Evolutionary conservation across 2,329 filamentous ascomycete genomes (phyloP).

Genomic region (Aureobasidium sp.): DNA sequence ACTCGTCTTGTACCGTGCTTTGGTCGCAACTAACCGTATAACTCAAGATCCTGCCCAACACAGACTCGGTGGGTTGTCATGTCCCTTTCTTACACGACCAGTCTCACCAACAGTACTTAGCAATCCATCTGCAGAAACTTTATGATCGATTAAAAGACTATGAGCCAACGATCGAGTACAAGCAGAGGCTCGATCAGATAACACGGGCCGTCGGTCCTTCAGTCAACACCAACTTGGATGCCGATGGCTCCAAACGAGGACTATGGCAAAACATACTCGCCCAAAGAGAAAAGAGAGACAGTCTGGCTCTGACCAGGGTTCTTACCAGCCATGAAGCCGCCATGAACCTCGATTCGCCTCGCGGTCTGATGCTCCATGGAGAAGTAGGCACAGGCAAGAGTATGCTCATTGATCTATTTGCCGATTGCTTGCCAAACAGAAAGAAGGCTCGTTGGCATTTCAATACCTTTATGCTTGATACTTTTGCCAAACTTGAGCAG

Average conservation of each 20-base stretch:
- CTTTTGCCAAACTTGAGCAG: slow-evolving; percentile 63
- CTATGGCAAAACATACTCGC: slow-evolving; percentile 52
- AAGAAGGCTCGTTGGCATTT: slow-evolving; percentile 76
- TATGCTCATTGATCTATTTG: slow-evolving; percentile 79
- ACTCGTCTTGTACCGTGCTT: slow-evolving; percentile 65
- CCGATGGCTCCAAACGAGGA: slow-evolving; percentile 16
- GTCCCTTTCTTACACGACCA: not conserved
- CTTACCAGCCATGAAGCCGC: slow-evolving; percentile 65
- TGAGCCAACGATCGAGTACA: slow-evolving; percentile 63
- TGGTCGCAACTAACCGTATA: slow-evolving; percentile 60
- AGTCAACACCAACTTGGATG: slow-evolving; percentile 16
- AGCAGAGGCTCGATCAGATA: slow-evolving; percentile 56
- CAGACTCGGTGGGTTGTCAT: slow-evolving; percentile 42
- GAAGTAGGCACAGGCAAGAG: slow-evolving; percentile 79
- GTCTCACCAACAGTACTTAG: slow-evolving; percentile 30
- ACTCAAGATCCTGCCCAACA: slow-evolving; percentile 65
- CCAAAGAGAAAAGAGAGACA: slow-evolving; percentile 46
- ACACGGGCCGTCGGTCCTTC: slow-evolving; percentile 37
- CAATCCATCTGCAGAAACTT: slow-evolving; percentile 69
- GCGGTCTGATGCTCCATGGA: slow-evolving; percentile 69
- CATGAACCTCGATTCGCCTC: slow-evolving; percentile 63
- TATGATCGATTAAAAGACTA: slow-evolving; percentile 74
- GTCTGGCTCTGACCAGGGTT: slow-evolving; percentile 59
- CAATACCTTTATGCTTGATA: slow-evolving; percentile 79
- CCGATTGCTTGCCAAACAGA: slow-evolving; percentile 64